Evolutionary conservation across 768 basidiomycete species (phyloP).

Genomic region (Candolleomyces efflorescens): DNA sequence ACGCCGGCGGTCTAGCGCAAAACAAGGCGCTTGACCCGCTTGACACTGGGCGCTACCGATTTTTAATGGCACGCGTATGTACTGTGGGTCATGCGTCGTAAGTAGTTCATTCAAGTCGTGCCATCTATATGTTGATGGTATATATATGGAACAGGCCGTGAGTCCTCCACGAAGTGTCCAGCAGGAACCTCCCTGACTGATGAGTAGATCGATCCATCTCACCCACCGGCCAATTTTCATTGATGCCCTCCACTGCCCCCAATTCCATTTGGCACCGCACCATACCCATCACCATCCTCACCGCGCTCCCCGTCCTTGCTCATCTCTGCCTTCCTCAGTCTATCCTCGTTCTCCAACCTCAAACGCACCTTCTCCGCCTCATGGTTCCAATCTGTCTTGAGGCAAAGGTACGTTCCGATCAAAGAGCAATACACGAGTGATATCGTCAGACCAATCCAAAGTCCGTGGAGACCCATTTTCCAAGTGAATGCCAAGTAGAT

Average conservation of each 20-base stretch:
- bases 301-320: constrained; percentile 2
- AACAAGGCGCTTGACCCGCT: no score
- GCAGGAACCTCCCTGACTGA: no score
- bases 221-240: no score
- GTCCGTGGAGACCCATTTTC: constrained; percentile 57
- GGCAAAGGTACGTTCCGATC: constrained; percentile 48
- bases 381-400: constrained; percentile 63
- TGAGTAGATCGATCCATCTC: no score
- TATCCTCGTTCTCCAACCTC: constrained; percentile 43
- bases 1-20: no score
- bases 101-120: no score
- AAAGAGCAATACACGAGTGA: constrained; percentile 57
- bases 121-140: no score
- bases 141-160: no score
- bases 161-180: no score
- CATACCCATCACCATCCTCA: neutral
- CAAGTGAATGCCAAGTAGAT: constrained; percentile 68
- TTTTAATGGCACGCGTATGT: no score
- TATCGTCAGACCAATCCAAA: constrained; percentile 81
- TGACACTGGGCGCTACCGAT: no score
- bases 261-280: neutral
- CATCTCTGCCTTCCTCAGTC: constrained; percentile 12
- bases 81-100: no score
- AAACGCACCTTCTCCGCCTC: constrained; percentile 61
- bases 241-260: neutral